A percentile compares a stretch with the other conserved stretches of the same genome.
Conservation (phyloP, 2,329 filamentous ascomycete genomes). For the Hymenotorrendiella dingleyae region DNA sequence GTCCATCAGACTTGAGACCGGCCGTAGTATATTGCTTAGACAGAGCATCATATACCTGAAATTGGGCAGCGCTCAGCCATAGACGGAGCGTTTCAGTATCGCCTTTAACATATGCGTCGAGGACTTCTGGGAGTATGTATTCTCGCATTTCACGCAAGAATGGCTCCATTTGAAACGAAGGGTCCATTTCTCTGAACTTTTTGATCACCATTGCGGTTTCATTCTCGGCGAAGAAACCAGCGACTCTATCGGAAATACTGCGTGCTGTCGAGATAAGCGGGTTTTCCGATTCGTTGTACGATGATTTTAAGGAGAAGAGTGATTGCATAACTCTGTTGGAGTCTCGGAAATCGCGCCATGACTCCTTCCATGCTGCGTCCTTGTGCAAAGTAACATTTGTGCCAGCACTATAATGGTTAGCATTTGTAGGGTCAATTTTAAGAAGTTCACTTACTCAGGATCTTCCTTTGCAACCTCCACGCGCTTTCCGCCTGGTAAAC, state of each 20-base stretch:
- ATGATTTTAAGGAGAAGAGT: constrained; percentile 76
- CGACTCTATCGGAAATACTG: constrained; percentile 87
- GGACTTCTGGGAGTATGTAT: constrained; percentile 94
- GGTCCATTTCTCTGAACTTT: constrained; percentile 94
- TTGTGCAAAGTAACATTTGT: constrained; percentile 95
- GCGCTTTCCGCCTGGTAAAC: constrained; percentile 35
- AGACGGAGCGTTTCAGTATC: constrained; percentile 85
- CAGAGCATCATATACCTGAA: constrained; percentile 92
- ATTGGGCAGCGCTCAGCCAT: constrained; percentile 95
- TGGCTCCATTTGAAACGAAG: constrained; percentile 87
- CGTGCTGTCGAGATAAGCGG: constrained; percentile 84
- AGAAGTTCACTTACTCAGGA: constrained; percentile 63
- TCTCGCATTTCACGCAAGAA: constrained; percentile 94
- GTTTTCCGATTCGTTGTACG: constrained; percentile 96
- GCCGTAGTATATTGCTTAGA: constrained; percentile 93
- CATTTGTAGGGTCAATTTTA: constrained; percentile 5
- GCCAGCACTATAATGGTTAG: constrained; percentile 63
- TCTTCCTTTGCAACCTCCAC: constrained; percentile 70
- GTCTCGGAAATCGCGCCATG: constrained; percentile 95
- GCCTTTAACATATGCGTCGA: constrained; percentile 97
- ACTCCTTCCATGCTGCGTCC: constrained; percentile 94
- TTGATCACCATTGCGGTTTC: constrained; percentile 97
- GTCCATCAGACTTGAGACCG: constrained; percentile 89
- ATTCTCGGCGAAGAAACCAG: constrained; percentile 96
- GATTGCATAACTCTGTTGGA: constrained; percentile 82